Evolutionary conservation across 345 rosid genomes (phyloP), one percentile per base, ranked within the genome.

Genomic region (Nephelium lappaceum): DNA sequence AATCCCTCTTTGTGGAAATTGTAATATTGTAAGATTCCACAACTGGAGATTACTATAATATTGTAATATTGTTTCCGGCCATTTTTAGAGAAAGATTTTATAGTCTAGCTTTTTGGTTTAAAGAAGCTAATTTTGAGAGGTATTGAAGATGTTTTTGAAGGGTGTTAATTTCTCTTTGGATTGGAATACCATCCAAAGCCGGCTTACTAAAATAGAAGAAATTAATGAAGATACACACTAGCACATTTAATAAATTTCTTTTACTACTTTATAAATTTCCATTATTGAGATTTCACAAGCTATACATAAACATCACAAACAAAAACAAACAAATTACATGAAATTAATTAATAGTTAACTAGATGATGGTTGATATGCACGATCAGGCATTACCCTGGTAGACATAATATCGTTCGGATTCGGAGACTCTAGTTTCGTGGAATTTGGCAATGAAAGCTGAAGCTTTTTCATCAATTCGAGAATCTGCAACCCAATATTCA

Each of bases 361-460:
- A 74, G 66, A 47, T 43, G 24, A 9, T 15, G 43, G 8, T 6
- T 41, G 39, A 18, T 58, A 11, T 14, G 49, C 10, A 39, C 25
- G 51, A 2, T 38, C 51, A 19, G 11, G 18, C 24, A 45, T 16
- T 74, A 41, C 27, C 60, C 24, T 11, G 51, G 24, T 76, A 82
- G 58, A 78, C 81, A 42, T 82, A 78, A 77, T 84, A 82, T 67
- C 79, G 76, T 63, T 84, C 89, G 4, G 90, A 80, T 65, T 88
- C 88, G 8, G 84, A 81, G 83, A 86, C 65, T 19, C 83, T 91
- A 65, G 82, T 78, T 41, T 86, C 83, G 68, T 89, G 89, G 79
- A 88, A 85, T 81, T 81, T 83, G 51, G 86, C 85, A 3, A 93
- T 93, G 84, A 91, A 90, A 31, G 76, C 89, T 5, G 85, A 11